Base-by-base conservation (phyloP, 768 basidiomycete species). In the Terana coerulea region DNA sequence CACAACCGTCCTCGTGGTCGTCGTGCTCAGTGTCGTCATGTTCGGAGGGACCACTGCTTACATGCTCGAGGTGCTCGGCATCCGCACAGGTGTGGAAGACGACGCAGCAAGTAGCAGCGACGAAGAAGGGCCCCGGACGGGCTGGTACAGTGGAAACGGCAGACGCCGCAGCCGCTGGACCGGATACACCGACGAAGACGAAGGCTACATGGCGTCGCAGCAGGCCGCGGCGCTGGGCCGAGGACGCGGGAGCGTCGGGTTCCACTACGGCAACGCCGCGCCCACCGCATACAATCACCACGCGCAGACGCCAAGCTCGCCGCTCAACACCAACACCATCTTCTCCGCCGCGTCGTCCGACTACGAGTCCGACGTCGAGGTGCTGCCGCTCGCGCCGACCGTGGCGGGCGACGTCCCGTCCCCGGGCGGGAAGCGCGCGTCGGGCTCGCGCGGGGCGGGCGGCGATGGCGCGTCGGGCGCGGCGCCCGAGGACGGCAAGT, bases 1-100 rank as follows among this genome's bases (percentile, higher is more conserved):
- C 29, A 97, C 86, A 40, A 98, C 97, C 0, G 94, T 98, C 19
- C 83, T 99, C 24, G 86, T 97, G 17, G 93, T 97, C 9, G 95
- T 98, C 22, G 92, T 99, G 36, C 74, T 98, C 47, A 97, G 95
- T 1, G 94, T 98, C 29, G 70, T 98, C 49, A 71, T 97, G 30
- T 98, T 99, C 59, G 97, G 97, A 0, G 95, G 97, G 2, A 98
- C 97, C n/a, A 95, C 95, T 0, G 84, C 91, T 11, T 77, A 93
- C 43, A 98, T 99, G 97, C 75, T 99, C 25, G 95, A 98, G 63
- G 84, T 98, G 8, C 77, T 98, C n/a, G 95, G 97, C 0, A 97
- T 99, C 56, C 74, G 91, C 10, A 95, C 91, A 0, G 95, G 95
- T 0, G 90, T 99, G 0, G 94, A 95, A 60, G 95, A 98, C 59